Evolutionary conservation across 352 stramenopile species (phyloP).

Genomic region (Globisporangium parvum): DNA sequence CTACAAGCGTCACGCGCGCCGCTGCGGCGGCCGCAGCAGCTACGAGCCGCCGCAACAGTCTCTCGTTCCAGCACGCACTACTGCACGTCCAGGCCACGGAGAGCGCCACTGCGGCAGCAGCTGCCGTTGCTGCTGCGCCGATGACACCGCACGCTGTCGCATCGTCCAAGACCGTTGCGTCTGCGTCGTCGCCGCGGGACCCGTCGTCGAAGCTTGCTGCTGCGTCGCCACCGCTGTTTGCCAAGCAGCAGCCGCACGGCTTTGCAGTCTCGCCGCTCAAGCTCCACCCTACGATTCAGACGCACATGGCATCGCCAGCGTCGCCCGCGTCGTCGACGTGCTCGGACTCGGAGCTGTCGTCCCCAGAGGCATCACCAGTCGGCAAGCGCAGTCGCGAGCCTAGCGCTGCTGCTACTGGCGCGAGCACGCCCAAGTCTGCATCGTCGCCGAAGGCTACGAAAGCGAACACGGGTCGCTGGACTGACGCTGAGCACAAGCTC

Average conservation of each 20-base stretch:
- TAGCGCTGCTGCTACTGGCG: too few species aligned
- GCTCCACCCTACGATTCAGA: constrained; percentile 9
- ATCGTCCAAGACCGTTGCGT: constrained; percentile 8
- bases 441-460: constrained; percentile 25
- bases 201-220: constrained; percentile 36
- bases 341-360: constrained; percentile 13
- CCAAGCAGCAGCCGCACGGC: constrained; percentile 3
- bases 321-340: background rate
- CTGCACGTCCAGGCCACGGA: constrained; percentile 12
- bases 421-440: background rate
- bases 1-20: constrained; percentile 15
- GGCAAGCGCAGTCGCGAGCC: constrained; percentile 8
- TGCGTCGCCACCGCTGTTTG: constrained; percentile 7
- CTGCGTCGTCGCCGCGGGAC: constrained; percentile 34
- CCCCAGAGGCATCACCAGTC: constrained; percentile 5
- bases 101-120: constrained; percentile 14
- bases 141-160: constrained; percentile 36
- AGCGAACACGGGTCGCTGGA: constrained; percentile 82
- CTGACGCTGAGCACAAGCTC: constrained; percentile 84
- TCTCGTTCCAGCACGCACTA: constrained; percentile 40
- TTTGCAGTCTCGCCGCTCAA: constrained; percentile 5
- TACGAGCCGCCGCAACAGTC: constrained; percentile 30
- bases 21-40: constrained; percentile 15
- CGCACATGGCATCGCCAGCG: constrained; percentile 9
- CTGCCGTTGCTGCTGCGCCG: constrained; percentile 10